Base-by-base conservation (phyloP, 148 eudicot species). In the Selenicereus undatus region DNA sequence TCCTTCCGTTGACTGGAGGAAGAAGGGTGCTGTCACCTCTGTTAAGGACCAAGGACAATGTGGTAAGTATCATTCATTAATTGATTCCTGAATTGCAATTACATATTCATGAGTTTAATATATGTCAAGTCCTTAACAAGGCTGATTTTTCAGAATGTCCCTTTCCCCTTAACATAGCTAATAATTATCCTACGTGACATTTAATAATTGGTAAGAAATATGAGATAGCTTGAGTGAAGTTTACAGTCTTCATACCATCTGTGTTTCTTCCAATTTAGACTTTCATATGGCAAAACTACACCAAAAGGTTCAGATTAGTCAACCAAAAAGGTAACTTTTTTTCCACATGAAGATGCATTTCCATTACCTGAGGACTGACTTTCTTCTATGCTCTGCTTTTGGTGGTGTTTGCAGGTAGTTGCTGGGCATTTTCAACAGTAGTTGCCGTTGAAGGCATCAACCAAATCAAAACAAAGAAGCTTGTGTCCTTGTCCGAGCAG, bases 341-440 rank as follows among this genome's bases (percentile, higher is more conserved):
- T 27, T 43, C 30, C 20, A 21, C 14, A 21, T 7, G 77, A 75
- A 51, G 42, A 75, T 51, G 76, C 30, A 14, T 27, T 54, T 51
- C 24, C 60, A 27, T 20, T 29, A 16, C 11, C 43, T 12, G 36
- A 48, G 64, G 77, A 29, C 65, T 52, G 65, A 75, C 52, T 51
- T 75, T 27, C n/a, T 24, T 10, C 22, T 16, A 26, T 24, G 29
- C 35, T 50, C 12, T 26, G 18, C 62, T 36, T 51, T 66, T 21
- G 22, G 21, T 43, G 68, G 27, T 6, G 22, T 35, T 45, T 73
- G 78, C 87, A 96, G 99, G 99, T 22, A 96, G 99, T 83, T 96
- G 99, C 79, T 96, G 99, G 99, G 98, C 99, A 39, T 96, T 96
- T 82, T 96, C 99, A 1, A 86, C 99, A 0, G 89, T 96, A 17